Base-by-base conservation (phyloP, 1,139 yeast species). In the Diutina mesorugosa region DNA sequence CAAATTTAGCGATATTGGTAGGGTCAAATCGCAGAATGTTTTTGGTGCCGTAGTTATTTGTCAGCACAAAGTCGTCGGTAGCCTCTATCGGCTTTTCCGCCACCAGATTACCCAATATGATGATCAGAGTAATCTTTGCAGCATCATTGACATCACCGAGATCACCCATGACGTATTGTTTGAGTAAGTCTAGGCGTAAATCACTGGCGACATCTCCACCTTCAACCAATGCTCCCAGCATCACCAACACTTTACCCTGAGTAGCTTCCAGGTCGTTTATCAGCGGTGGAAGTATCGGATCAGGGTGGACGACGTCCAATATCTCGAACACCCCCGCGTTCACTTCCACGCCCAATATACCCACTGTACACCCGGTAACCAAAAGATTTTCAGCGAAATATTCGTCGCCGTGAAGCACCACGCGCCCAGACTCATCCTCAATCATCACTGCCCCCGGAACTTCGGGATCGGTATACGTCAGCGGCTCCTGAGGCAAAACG, bases 381-480 rank as follows among this genome's bases (percentile, higher is more conserved):
- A 93, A 72, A 3, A 78, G 69, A 67, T 80, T 62, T 62, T 71
- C 63, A 58, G 63, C 60, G 58, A 77, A 73, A 55, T 84, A 72
- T 21, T 78, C 74, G 45, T 82, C 85, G 41, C 96, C 95, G 55
- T 81, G 83, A 41, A 93, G 72, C 35, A 83, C 69, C 10, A 95
- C 85, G 55, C 99, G 75, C 5, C 99, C 99, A 56, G 93, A 84
- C 65, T 91, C 98, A 69, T 95, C 99, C 68, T 93, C 99, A 52
- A 95, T 68, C 85, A 85, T 81, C 28, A 88, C 89, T 26, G 83
- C 73, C 14, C 29, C 48, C 1, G 77, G 80, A 0, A 81, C 77
- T 60, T 79, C 86, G 1, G 64, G 64, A 2, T 60, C 64, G 16
- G 63, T 68, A 60, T 77, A 77, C 14, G 68, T 64, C 6, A 57